Conservation (phyloP, 108 stramenopile species). For the Pseudonitzschia delicatissima region DNA sequence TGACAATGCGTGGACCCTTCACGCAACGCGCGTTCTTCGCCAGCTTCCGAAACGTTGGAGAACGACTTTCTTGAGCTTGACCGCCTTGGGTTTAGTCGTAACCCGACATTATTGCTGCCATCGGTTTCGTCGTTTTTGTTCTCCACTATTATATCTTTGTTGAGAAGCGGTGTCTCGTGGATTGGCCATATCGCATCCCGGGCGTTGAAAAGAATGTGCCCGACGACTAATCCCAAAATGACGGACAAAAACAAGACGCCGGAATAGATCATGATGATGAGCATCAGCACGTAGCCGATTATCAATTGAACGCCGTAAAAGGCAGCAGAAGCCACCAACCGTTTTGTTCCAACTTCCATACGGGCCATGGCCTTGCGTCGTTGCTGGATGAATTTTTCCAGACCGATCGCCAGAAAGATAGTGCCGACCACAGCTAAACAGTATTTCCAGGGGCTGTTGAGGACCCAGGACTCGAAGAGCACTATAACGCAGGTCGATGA, state of each 20-base stretch:
- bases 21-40: neutral
- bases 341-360: constrained; percentile 35
- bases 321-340: constrained; percentile 48
- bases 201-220: constrained; percentile 77
- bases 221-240: constrained; percentile 62
- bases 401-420: constrained; percentile 47
- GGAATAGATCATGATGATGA: constrained; percentile 81
- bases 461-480: constrained; percentile 62
- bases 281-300: constrained; percentile 82
- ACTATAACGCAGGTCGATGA: constrained; percentile 72
- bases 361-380: constrained; percentile 44
- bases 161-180: constrained; percentile 11
- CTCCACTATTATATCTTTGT: constrained; percentile 5
- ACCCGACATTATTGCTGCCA: neutral
- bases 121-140: constrained; percentile 5
- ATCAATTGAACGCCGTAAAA: constrained; percentile 74
- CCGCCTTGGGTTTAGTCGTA: neutral
- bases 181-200: constrained; percentile 47
- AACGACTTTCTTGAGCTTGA: neutral
- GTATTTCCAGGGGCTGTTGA: constrained; percentile 55
- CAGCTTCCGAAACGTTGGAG: neutral
- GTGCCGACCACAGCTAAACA: constrained; percentile 51
- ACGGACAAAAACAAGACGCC: constrained; percentile 60
- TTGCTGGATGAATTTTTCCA: constrained; percentile 54
- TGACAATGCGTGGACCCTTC: constrained; percentile 7